These are phyloP conservation scores for Alternaria arbusti DNA, from an alignment of 2,329 filamentous ascomycete species.

Conservation along the genomic window DNA sequence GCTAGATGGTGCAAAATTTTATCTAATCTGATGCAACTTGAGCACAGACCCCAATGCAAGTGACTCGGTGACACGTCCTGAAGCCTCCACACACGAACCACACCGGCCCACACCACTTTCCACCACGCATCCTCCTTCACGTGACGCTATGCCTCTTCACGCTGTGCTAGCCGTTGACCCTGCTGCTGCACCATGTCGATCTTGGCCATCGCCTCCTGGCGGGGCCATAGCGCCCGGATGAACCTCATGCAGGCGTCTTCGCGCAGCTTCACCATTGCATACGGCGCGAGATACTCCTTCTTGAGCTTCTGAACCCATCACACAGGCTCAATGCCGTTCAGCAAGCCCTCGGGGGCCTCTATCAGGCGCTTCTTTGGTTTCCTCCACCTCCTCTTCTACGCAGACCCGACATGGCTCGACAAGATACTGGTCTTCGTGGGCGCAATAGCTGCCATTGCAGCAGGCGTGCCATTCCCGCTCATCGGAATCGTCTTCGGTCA, in stretches of 20 bases:
- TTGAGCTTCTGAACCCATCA: constrained; percentile 14
- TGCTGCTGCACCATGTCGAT: constrained; percentile 29
- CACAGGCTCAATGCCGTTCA: constrained; percentile 34
- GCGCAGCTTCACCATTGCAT: constrained; percentile 27
- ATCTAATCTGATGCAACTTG: constrained; percentile 38
- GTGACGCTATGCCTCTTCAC: constrained; percentile 24
- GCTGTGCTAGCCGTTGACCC: constrained; percentile 9
- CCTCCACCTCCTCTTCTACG: constrained; percentile 44
- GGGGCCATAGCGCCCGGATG: constrained; percentile 26
- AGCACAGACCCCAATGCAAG: constrained; percentile 14
- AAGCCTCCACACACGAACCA: constrained; percentile 13
- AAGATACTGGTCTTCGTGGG: constrained; percentile 47
- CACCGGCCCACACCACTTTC: constrained; percentile 11
- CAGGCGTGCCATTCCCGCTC: constrained; percentile 68
- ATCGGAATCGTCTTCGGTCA: constrained; percentile 70
- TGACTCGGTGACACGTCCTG: constrained; percentile 13
- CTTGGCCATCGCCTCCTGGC: constrained; percentile 30
- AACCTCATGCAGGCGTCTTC: constrained; percentile 21
- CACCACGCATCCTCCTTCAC: constrained; percentile 21
- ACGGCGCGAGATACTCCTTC: constrained; percentile 19
- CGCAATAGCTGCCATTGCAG: constrained; percentile 58
- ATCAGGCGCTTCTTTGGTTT: constrained; percentile 42
- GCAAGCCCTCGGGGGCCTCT: constrained; percentile 33
- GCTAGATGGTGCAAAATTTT: constrained; percentile 32
- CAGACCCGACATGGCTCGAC: constrained; percentile 47